Evolutionary conservation across 805 yeast species (phyloP), one percentile per base, ranked within the genome.

Genomic region (Crinitomyces ghanaensis): DNA sequence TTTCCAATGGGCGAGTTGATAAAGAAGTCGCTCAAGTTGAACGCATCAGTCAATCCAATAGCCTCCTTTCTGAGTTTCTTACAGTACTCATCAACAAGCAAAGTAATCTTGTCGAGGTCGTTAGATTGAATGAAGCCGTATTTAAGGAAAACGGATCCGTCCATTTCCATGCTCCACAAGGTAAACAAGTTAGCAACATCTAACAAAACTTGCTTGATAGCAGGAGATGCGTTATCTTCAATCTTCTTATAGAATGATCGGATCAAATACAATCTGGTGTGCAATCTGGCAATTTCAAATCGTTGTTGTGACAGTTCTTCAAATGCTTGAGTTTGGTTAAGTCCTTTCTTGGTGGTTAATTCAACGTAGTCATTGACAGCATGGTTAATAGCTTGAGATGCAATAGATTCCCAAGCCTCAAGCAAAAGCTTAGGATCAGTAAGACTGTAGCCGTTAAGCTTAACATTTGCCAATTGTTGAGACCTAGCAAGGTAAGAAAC

Each of bases 1-100:
- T 65, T 67, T 30, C 95, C 96, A 37, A 85, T 68, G 4, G 91
- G 76, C 0, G 95, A 74, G 54, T 84, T 81, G 50, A 85, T 67
- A 61, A 79, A 70, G 53, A 68, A 77, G 59, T 85, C 95, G 26
- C 83, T 73, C 42, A 79, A 67, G 57, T 78, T 73, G 65, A 85
- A 85, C 1, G 93, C 69, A 57, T 85, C 96, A 4, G 93, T 79
- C 47, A 81, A 64, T 1, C 80, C 78, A 53, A 83, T 72, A 35
- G 78, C 80, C 48, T 78, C 73, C 19, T 72, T 70, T 55, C 95
- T 66, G 26, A 78, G 52, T 17, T 59, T 60, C 17, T 62, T 55
- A 42, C 78, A 59, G 41, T 74, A 51, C 31, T 51, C 52, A 27
- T 66, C 65, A 35, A 70, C 63, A 35, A 63, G 57, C 6, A 50